phyloP scores from a whole-genome alignment of 768 basidiomycete genomes.

The Clitopilus passeckerianus region DNA sequence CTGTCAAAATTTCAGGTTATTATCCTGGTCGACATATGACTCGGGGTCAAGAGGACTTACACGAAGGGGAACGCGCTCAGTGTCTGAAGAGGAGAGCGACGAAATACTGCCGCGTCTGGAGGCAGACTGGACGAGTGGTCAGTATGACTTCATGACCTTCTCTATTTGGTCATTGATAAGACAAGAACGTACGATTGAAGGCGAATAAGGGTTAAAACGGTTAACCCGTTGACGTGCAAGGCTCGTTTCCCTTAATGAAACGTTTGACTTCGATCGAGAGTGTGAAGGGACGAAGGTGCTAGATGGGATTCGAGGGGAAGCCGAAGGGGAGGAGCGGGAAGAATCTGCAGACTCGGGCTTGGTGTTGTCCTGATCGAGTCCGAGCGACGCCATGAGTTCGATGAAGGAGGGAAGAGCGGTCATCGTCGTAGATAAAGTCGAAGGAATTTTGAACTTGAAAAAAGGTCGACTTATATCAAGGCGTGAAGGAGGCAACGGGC shows the following conservation, averaged over 20 bases:
- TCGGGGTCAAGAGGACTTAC: conserved; percentile 16
- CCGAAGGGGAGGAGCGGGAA: conserved; percentile 40
- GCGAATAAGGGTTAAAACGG: conserved; percentile 48
- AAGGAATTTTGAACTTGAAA: conserved; percentile 24
- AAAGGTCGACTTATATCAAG: conserved; percentile 18
- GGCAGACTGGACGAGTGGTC: conserved; percentile 23
- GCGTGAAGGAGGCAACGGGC: conserved; percentile 19
- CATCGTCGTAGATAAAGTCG: conserved; percentile 36
- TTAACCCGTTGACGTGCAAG: conserved; percentile 29
- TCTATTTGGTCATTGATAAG: background rate
- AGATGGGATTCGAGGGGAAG: conserved; percentile 28
- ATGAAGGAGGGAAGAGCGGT: conserved; percentile 81
- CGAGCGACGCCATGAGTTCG: conserved; percentile 81
- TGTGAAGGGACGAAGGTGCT: conserved; percentile 25
- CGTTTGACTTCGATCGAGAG: conserved; percentile 39
- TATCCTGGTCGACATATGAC: background rate
- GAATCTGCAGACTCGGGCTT: conserved; percentile 28
- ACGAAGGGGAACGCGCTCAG: conserved; percentile 30
- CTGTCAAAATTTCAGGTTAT: conserved; percentile 15
- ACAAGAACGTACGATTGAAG: conserved; percentile 27
- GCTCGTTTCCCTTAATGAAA: conserved; percentile 34
- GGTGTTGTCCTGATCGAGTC: conserved; percentile 44
- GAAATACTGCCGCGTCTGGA: conserved; percentile 43
- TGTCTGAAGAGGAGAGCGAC: conserved; percentile 35
- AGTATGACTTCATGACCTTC: background rate